phyloP scores from a whole-genome alignment of 1,139 yeast species.

The Zygotorulaspora mrakii region DNA sequence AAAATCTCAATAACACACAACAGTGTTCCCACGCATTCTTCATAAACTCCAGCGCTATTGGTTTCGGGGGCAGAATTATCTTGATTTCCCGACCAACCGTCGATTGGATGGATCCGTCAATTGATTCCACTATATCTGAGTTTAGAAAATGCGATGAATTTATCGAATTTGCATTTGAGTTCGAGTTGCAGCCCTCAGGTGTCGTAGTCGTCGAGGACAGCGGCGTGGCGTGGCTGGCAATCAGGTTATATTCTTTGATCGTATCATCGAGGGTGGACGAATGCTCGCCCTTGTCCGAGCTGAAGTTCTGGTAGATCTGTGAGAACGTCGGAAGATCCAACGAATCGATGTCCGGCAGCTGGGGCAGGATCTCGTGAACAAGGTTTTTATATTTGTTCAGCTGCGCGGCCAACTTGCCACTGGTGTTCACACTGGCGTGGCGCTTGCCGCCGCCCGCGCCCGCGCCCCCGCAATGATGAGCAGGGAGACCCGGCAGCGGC shows the following conservation, averaged over 20 bases:
- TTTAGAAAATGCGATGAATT: too few species aligned
- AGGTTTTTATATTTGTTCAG: conserved; percentile 25
- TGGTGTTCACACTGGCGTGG: too few species aligned
- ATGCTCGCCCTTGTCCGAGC: conserved; percentile 10
- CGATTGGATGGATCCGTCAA: conserved; percentile 42
- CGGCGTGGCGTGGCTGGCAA: conserved; percentile 17
- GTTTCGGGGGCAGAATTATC: conserved; percentile 73
- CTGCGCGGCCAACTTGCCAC: conserved; percentile 17
- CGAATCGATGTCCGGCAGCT: conserved; percentile 27
- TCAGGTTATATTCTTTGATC: conserved; percentile 26
- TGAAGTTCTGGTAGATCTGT: conserved; percentile 27
- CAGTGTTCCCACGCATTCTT: conserved; percentile 85
- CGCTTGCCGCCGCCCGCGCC: neutral
- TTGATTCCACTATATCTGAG: conserved; percentile 20
- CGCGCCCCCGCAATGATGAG: too few species aligned
- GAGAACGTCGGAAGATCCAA: conserved; percentile 31
- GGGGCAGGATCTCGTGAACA: conserved; percentile 29
- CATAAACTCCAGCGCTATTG: conserved; percentile 67
- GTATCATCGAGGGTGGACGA: conserved; percentile 23
- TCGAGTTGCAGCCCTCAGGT: conserved; percentile 11
- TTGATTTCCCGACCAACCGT: conserved; percentile 49
- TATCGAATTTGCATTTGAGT: too few species aligned
- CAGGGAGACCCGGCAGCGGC: neutral
- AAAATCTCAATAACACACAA: conserved; percentile 79
- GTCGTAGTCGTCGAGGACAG: conserved; percentile 13